Evolutionary conservation across 2,329 filamentous ascomycete species (phyloP).

Genomic region (Metarhizium robertsii): DNA sequence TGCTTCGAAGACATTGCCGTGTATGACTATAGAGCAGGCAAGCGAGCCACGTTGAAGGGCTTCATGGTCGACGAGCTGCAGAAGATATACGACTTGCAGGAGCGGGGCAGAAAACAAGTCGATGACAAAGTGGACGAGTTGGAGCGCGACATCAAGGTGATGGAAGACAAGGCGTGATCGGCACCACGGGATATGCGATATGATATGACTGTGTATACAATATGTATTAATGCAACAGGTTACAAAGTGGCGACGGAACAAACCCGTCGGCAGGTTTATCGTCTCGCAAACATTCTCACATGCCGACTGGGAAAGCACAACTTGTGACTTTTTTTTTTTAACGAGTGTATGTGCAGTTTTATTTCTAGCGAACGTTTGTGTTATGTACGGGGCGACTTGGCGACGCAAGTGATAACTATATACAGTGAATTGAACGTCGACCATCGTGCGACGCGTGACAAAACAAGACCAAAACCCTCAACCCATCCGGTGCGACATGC

Average conservation of each 20-base stretch:
- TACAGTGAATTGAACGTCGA: conserved; percentile 5
- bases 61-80: conserved; percentile 31
- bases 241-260: neutral
- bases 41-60: conserved; percentile 27
- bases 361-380: neutral
- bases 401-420: conserved; percentile 8
- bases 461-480: neutral
- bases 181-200: neutral
- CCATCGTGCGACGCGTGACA: neutral
- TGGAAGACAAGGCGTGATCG: conserved; percentile 3
- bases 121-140: conserved; percentile 11
- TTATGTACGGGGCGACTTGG: conserved; percentile 3
- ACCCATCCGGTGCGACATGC: neutral
- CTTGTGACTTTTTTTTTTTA: neutral
- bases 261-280: too few relatives aligned
- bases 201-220: neutral
- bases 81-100: conserved; percentile 25
- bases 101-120: conserved; percentile 9
- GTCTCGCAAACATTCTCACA: neutral
- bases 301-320: neutral
- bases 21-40: conserved; percentile 22
- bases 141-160: neutral
- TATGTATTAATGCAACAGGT: neutral
- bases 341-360: neutral
- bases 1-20: conserved; percentile 48